Base-by-base conservation (phyloP, 805 yeast genomes). In the Teunomyces kruisii region DNA sequence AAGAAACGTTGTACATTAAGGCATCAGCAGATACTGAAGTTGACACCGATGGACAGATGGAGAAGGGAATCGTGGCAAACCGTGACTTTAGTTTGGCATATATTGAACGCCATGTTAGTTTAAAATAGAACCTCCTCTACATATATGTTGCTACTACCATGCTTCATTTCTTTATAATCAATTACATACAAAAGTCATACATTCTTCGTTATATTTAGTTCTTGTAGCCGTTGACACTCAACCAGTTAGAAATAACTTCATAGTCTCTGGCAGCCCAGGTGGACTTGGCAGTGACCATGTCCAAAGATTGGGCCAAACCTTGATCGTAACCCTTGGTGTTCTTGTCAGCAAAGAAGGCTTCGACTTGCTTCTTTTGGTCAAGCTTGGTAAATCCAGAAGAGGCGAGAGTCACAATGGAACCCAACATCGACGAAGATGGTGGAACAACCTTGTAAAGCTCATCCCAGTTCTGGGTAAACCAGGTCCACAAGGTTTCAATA, bases 381-480 rank as follows among this genome's bases (percentile, higher is more conserved):
- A 65, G 62, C 43, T 79, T 77, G 24, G 89, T 76, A 67, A 81
- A 84, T 1, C 85, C 81, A 17, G 81, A 67, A 32, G 87, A 76
- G 39, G 83, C 68, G 29, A 86, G 51, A 27, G 75, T 72, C 32
- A 92, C 86, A 47, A 94, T 83, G 14, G 84, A 73, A 15, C 92
- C 86, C 56, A 92, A 74, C 88, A 90, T 81, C 17, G 89, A 76
- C 51, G 85, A 76, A 9, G 88, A 85, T 12, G 96, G 88, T 42
- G 97, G 96, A 61, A 89, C 77, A 57, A 76, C 71, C 62, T 80
- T 75, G 55, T 68, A 67, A 48, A 92, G 60, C 37, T 71, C 76
- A 46, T 81, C 89, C 92, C 95, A 92, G 65, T 91, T 83, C 10
- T 48, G 57, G 56, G 77, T 75, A 54, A 81, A 59, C 96, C 96